Evolutionary conservation across 2,329 filamentous ascomycete species (phyloP).

Genomic region (Massarina eburnea): DNA sequence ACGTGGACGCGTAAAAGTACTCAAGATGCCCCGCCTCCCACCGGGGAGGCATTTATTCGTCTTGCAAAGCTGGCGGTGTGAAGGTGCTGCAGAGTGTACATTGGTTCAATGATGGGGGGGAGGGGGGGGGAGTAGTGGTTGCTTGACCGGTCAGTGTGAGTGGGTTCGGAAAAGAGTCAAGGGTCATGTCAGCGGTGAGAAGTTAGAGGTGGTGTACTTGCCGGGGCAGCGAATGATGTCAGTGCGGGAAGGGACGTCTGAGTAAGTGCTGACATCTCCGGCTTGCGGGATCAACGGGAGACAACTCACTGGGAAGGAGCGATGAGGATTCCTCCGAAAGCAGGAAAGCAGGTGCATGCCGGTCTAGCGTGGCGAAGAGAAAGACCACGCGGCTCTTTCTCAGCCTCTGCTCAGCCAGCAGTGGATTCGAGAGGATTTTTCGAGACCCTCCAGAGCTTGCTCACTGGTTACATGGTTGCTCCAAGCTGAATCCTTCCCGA

Average conservation of each 20-base stretch:
- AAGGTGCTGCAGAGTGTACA: not conserved
- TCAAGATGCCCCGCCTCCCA: not conserved
- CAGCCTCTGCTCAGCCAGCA: not conserved
- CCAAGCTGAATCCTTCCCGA: constrained; percentile 10
- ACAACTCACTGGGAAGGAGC: too few relatives aligned
- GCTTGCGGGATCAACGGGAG: too few relatives aligned
- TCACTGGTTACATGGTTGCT: not conserved
- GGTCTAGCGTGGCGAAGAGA: too few relatives aligned
- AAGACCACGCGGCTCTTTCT: too few relatives aligned
- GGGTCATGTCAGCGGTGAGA: not conserved
- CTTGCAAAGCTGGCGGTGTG: not conserved
- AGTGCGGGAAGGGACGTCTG: not conserved
- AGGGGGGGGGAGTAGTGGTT: too few relatives aligned
- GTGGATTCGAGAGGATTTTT: constrained; percentile 1
- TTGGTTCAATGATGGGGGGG: too few relatives aligned
- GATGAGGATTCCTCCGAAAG: too few relatives aligned
- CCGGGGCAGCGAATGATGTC: not conserved
- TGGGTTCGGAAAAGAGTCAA: not conserved
- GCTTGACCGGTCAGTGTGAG: too few relatives aligned
- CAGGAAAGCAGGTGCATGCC: too few relatives aligned
- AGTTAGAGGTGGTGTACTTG: too few relatives aligned
- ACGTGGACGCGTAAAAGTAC: not conserved
- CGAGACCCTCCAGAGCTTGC: not conserved
- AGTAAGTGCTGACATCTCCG: too few relatives aligned
- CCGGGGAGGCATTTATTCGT: too few relatives aligned